Evolutionary conservation across 495 filamentous ascomycete genomes (phyloP).

Genomic region (Elaphomyces granulatus): DNA sequence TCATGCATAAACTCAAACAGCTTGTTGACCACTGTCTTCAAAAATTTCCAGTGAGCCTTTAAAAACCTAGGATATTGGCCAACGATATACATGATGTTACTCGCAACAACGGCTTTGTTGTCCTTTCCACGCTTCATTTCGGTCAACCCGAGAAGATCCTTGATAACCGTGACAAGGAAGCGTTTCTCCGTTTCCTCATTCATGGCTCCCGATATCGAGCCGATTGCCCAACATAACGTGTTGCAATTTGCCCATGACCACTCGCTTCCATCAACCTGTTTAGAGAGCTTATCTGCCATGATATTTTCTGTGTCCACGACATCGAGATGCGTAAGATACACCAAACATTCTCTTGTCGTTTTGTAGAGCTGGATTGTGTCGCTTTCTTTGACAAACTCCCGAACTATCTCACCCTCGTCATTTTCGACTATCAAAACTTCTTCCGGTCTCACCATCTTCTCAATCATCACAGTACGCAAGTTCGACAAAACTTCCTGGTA

Average conservation of each 20-base stretch:
- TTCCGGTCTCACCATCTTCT: constrained; percentile 97
- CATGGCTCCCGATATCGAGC: constrained; percentile 97
- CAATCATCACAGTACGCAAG: constrained; percentile 94
- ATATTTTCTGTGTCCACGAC: constrained; percentile 95
- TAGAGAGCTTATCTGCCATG: constrained; percentile 94
- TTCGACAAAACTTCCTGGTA: constrained; percentile 89
- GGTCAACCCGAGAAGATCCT: constrained; percentile 92
- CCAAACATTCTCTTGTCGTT: constrained; percentile 91
- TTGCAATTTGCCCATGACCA: constrained; percentile 99
- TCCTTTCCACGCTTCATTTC: constrained; percentile 99
- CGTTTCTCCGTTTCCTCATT: constrained; percentile 98
- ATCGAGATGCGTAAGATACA: constrained; percentile 95
- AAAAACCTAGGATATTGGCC: constrained; percentile 96
- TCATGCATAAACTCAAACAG: constrained; percentile 99
- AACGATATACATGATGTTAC: constrained; percentile 99
- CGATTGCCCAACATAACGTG: constrained; percentile 97
- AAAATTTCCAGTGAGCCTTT: constrained; percentile 98
- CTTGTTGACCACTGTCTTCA: constrained; percentile 99
- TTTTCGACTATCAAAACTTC: constrained; percentile 99
- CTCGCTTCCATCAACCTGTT: constrained; percentile 86
- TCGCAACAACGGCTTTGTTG: constrained; percentile 97
- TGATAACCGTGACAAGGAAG: constrained; percentile 96
- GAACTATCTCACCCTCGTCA: constrained; percentile 96
- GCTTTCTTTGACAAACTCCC: constrained; percentile 97
- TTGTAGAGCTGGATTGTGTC: constrained; percentile 99